Base-by-base conservation (phyloP, 2,329 filamentous ascomycete genomes). In the Cercospora sojina region DNA sequence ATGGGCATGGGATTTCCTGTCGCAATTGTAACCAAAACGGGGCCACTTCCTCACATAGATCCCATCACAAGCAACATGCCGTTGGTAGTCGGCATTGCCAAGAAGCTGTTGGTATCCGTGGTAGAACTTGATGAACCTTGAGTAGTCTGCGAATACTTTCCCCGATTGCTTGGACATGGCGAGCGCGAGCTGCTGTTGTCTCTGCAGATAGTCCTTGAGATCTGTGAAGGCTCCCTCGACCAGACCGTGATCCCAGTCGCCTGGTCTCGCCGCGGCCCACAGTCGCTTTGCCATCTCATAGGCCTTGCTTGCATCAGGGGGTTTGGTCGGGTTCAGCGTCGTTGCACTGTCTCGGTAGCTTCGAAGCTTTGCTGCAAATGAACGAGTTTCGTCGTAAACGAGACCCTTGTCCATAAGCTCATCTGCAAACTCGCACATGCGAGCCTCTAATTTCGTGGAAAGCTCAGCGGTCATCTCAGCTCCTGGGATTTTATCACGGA, bases 351-450 rank as follows among this genome's bases (percentile, higher is more conserved):
- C 25, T 18, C 38, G 25, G 38, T 60, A 60, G 12, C 35, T 47
- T 38, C 27, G 35, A 8, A 60, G 35, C 23, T 38, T 43, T 18
- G 18, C 20, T 23, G 58, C 32, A 49, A 60, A 60, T 47, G n/a
- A 35, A 13, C 32, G 58, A 47, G 58, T 60, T 7, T 49, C 20
- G 13, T 60, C 35, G 35, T 29, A 23, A 23, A 1, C 38, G 18
- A 60, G 58, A 18, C 58, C 58, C 18, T 31, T 47, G 23, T 25
- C n/a, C 18, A 49, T 12, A 10, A 60, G 35, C 13, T 41, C 25
- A 43, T 47, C 27, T 16, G 58, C 32, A 7, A 60, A 27, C 58
- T 43, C 12, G 35, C 58, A 60, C 58, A 60, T 60, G 25, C 58
- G 32, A 31, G 25, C 20, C 20, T 60, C 58, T 18, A 60, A 12